Evolutionary conservation across 805 yeast species (phyloP).

Genomic region (Teunomyces pallodes): DNA sequence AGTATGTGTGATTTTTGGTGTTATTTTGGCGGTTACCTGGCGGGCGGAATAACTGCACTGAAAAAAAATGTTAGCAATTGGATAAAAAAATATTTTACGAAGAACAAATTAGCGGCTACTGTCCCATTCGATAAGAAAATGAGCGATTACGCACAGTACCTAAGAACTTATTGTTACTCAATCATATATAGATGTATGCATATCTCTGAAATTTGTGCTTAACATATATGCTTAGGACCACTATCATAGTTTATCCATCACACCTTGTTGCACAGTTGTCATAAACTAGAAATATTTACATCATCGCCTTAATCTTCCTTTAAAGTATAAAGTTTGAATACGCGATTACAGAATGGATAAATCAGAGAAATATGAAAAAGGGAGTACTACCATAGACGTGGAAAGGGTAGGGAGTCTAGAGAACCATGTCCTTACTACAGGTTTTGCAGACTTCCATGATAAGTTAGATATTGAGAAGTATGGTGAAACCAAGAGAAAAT

Average conservation of each 20-base stretch:
- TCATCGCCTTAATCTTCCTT: too few species aligned
- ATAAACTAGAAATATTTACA: too few species aligned
- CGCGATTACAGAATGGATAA: background rate
- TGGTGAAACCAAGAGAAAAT: conserved; percentile 28
- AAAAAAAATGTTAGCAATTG: background rate
- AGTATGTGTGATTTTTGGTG: too few species aligned
- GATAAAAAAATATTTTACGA: background rate
- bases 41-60: background rate
- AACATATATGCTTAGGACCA: too few species aligned
- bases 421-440: conserved; percentile 4
- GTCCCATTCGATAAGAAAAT: background rate
- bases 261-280: too few species aligned
- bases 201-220: background rate
- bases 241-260: too few species aligned
- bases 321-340: background rate
- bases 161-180: background rate
- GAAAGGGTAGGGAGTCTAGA: conserved; percentile 8
- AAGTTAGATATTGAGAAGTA: conserved; percentile 24
- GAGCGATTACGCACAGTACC: background rate
- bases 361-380: background rate
- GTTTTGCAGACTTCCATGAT: conserved; percentile 25
- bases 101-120: background rate
- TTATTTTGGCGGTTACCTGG: background rate
- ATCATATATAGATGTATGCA: background rate
- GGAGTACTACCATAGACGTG: conserved; percentile 6